phyloP scores from a whole-genome alignment of 805 yeast genomes.

The Candida mattraensis region DNA sequence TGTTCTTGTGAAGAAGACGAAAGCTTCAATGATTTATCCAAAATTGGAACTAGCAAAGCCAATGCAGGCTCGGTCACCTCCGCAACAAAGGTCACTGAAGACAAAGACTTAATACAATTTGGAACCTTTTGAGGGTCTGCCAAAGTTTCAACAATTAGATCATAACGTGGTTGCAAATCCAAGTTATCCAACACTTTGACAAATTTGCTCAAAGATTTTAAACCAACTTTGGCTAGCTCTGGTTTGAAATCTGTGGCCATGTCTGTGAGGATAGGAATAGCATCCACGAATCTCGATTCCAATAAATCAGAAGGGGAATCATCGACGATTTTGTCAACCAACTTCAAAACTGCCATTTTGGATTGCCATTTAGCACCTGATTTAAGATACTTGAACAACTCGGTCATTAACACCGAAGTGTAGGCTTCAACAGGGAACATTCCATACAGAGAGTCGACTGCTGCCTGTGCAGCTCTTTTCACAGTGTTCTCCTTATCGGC shows the following conservation, averaged over 20 bases:
- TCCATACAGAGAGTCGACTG: slow-evolving; percentile 68
- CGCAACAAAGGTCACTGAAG: slow-evolving; percentile 95
- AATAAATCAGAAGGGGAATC: slow-evolving; percentile 83
- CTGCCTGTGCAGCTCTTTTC: slow-evolving; percentile 79
- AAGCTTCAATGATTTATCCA: slow-evolving; percentile 83
- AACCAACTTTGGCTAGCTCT: slow-evolving; percentile 85
- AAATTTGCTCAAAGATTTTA: slow-evolving; percentile 63
- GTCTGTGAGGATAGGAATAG: slow-evolving; percentile 85
- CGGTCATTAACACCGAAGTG: slow-evolving; percentile 66
- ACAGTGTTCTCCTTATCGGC: slow-evolving; percentile 89
- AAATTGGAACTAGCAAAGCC: slow-evolving; percentile 85
- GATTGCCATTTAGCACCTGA: slow-evolving; percentile 94
- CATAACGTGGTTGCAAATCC: slow-evolving; percentile 85
- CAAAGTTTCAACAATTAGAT: slow-evolving; percentile 80
- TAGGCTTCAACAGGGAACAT: slow-evolving; percentile 76
- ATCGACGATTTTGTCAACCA: slow-evolving; percentile 71
- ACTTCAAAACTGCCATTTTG: slow-evolving; percentile 74
- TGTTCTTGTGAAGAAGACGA: slow-evolving; percentile 93
- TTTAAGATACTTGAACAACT: slow-evolving; percentile 59
- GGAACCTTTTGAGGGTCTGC: slow-evolving; percentile 90
- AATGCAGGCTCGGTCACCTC: slow-evolving; percentile 97
- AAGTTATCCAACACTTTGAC: slow-evolving; percentile 87
- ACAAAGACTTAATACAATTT: slow-evolving; percentile 80
- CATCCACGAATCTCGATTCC: slow-evolving; percentile 73
- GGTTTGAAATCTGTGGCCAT: slow-evolving; percentile 95